phyloP scores from a whole-genome alignment of 129 eudicot genomes.

The Rutidosis leptorrhynchoides region DNA sequence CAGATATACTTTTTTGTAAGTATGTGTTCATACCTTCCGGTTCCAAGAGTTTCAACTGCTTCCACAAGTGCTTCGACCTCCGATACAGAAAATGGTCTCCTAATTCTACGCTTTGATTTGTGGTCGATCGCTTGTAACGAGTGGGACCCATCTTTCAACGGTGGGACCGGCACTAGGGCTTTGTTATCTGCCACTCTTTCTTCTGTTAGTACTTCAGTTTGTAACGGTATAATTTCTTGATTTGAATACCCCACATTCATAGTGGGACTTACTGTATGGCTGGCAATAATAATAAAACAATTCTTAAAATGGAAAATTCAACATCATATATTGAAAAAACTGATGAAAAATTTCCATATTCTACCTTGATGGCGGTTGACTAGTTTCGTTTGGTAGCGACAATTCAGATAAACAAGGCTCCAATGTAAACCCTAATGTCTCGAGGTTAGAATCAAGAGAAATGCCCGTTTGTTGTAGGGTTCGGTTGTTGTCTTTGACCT shows the following conservation, averaged over 20 bases:
- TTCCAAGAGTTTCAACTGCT: constrained; percentile 89
- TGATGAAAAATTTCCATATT: constrained; percentile 5
- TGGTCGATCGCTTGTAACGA: constrained; percentile 32
- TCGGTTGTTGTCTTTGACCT: constrained; percentile 69
- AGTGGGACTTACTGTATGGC: constrained; percentile 40
- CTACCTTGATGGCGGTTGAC: constrained; percentile 49
- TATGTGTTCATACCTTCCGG: constrained; percentile 63
- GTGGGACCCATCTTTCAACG: neutral
- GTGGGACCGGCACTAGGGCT: constrained; percentile 39
- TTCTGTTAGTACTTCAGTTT: constrained; percentile 29
- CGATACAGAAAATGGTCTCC: constrained; percentile 74
- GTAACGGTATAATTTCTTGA: constrained; percentile 33
- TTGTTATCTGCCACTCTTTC: constrained; percentile 36
- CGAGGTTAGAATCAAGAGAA: constrained; percentile 39
- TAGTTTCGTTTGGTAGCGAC: constrained; percentile 30
- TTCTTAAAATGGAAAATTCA: neutral
- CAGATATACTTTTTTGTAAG: neutral
- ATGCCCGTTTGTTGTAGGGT: constrained; percentile 80
- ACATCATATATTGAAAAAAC: constrained; percentile 1
- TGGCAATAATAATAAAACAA: constrained; percentile 27
- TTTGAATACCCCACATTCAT: constrained; percentile 28
- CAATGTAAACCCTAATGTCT: constrained; percentile 55
- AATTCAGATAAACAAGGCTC: constrained; percentile 53
- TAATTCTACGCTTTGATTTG: constrained; percentile 57
- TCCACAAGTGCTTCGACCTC: constrained; percentile 93